Evolutionary conservation across 78 protist species (phyloP), one percentile per base, ranked within the genome.

Genomic region (Dictyostelium purpureum): DNA sequence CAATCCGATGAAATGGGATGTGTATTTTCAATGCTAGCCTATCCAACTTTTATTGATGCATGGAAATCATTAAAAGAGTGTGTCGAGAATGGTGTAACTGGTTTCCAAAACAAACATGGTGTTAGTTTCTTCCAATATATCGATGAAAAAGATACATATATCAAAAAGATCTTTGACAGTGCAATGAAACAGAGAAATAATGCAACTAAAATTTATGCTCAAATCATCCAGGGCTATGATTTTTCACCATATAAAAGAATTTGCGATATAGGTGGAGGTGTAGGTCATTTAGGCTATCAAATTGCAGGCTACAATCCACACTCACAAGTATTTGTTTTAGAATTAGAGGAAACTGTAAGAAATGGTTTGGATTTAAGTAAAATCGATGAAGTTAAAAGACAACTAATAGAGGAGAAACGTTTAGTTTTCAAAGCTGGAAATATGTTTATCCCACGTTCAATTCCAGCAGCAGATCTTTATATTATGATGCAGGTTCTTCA

Each of bases 261-360:
- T 9, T 70, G 79, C 26, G 91, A 85, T 18, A 35, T 85, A 19
- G 81, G 81, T 45, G 91, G 91, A 21, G 91, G 91, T 33, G 57
- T 85, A 28, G 91, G 91, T 2, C 73, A 54, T 19, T 54, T 85
- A 7, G 91, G 91, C 0, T 85, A 45, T 35, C 66, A 59, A 47
- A 85, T 85, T 11, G 26, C 52, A 0, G 42, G 45, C 10, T 24
- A 59, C 1, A 79, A 85, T 43, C 82, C 91, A 6, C 4, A 24
- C 4, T 2, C 35, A 6, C 6, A 11, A 1, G 47, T 85, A 9
- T 33, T 26, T 21, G 43, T 85, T 1, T 63, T 70, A 4, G 91
- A 85, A 26, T 52, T 73, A 37, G 91, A 85, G 16, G 91, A 85
- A 59, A 73, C 91, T 2, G 54, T 85, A 57, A 85, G 77, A 33